These are phyloP conservation scores for Talaromyces amestolkiae DNA, from an alignment of 2,329 filamentous ascomycete genomes.

Conservation along the genomic window DNA sequence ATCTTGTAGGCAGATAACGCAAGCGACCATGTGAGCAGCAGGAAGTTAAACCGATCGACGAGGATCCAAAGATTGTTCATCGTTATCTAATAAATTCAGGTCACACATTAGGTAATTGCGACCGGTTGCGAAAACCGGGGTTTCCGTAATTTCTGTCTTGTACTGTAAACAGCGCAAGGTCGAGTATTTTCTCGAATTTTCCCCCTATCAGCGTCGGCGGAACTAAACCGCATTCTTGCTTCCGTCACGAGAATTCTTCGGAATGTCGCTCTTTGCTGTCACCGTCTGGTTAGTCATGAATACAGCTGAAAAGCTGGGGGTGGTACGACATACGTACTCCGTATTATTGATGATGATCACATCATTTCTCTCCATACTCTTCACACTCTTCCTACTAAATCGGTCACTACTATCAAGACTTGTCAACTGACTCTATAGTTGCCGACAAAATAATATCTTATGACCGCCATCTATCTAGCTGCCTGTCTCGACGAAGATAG, in stretches of 20 bases:
- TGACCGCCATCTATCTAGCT: not conserved
- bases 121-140: slow-evolving; percentile 14
- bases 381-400: too few species aligned
- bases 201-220: slow-evolving; percentile 2
- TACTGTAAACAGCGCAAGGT: not conserved
- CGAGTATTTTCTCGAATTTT: not conserved
- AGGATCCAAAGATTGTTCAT: not conserved
- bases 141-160: not conserved
- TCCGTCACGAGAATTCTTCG: slow-evolving; percentile 18
- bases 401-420: not conserved
- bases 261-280: slow-evolving; percentile 10
- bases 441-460: not conserved
- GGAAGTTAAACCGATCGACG: not conserved
- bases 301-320: not conserved
- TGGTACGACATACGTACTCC: not conserved
- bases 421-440: not conserved
- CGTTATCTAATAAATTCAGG: slow-evolving; percentile 6
- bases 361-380: not conserved
- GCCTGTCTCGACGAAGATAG: not conserved
- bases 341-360: not conserved
- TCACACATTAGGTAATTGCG: not conserved
- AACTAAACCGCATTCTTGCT: slow-evolving; percentile 1
- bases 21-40: not conserved
- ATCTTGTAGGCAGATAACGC: not conserved
- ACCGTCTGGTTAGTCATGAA: not conserved